Percentiles rank a stretch among this genome's conserved stretches.
Conservation (phyloP, 345 rosid genomes). For the Microthlaspi erraticum region DNA sequence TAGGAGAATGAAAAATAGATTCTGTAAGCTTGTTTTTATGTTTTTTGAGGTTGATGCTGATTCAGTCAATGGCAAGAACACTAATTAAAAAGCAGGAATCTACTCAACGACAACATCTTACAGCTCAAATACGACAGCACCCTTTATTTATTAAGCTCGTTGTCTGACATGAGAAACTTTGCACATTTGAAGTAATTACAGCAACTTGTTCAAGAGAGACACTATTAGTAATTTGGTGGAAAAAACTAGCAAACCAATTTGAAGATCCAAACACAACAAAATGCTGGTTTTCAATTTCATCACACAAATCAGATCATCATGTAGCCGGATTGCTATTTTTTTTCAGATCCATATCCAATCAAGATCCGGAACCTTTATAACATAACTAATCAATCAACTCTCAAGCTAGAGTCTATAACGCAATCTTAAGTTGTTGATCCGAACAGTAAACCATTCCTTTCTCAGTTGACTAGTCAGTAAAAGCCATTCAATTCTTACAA, state of each 20-base stretch:
- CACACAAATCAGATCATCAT: conserved; percentile 7
- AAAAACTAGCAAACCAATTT: conserved; percentile 1
- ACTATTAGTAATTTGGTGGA: conserved; percentile 9
- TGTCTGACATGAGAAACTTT: background rate
- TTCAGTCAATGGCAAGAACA: conserved; percentile 22
- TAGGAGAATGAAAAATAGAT: background rate
- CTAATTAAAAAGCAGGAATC: no score
- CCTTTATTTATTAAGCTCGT: background rate
- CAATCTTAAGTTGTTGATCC: conserved; percentile 15
- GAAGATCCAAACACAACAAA: conserved; percentile 18
- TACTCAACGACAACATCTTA: conserved; percentile 3
- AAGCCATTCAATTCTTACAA: conserved; percentile 12
- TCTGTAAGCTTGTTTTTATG: conserved; percentile 2
- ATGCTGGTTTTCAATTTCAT: conserved; percentile 2
- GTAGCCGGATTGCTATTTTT: background rate
- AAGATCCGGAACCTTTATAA: conserved; percentile 14
- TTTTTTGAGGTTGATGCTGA: background rate
- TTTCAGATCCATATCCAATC: conserved; percentile 30
- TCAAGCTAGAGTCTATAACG: background rate
- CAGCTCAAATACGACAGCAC: conserved; percentile 9
- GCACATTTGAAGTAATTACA: background rate
- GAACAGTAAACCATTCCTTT: conserved; percentile 9
- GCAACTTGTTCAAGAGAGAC: background rate
- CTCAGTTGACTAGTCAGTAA: background rate
- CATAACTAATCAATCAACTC: conserved; percentile 5